Conservation (phyloP, 2,329 filamentous ascomycete species). For the Cercospora zeina region DNA sequence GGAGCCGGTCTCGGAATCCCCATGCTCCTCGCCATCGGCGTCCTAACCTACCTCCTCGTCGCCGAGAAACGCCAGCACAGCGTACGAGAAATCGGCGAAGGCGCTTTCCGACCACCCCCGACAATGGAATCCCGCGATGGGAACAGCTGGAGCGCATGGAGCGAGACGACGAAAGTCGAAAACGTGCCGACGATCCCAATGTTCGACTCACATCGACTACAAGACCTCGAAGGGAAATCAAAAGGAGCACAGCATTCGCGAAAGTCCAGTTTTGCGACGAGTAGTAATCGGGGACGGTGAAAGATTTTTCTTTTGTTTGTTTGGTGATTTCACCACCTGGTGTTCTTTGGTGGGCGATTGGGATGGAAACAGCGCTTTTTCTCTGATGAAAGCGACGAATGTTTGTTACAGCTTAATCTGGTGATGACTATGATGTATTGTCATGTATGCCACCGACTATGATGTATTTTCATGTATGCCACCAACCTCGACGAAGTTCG, state of each 20-base stretch:
- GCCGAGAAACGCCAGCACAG: constrained; percentile 10
- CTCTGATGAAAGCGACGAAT: no score
- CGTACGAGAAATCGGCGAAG: constrained; percentile 11
- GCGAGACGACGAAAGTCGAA: constrained; percentile 9
- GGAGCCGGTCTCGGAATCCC: constrained; percentile 16
- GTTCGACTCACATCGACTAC: not conserved
- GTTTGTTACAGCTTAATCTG: no score
- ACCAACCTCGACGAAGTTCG: no score
- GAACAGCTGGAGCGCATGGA: constrained; percentile 19
- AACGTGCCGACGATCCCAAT: not conserved
- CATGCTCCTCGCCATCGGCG: constrained; percentile 12
- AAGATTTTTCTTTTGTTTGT: not conserved
- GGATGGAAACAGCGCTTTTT: no score
- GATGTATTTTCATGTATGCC: no score
- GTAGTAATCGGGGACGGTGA: not conserved
- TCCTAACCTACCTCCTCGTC: constrained; percentile 14
- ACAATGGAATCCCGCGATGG: constrained; percentile 10
- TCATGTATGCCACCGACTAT: no score
- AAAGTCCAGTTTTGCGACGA: not conserved
- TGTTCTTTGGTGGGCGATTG: no score
- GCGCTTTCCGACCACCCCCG: constrained; percentile 1
- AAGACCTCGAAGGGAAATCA: constrained; percentile 1
- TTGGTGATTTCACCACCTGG: not conserved
- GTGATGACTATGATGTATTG: no score
- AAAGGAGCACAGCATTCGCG: not conserved